phyloP scores from a whole-genome alignment of 1,139 yeast species.

The Lizanozyma gosingica region DNA sequence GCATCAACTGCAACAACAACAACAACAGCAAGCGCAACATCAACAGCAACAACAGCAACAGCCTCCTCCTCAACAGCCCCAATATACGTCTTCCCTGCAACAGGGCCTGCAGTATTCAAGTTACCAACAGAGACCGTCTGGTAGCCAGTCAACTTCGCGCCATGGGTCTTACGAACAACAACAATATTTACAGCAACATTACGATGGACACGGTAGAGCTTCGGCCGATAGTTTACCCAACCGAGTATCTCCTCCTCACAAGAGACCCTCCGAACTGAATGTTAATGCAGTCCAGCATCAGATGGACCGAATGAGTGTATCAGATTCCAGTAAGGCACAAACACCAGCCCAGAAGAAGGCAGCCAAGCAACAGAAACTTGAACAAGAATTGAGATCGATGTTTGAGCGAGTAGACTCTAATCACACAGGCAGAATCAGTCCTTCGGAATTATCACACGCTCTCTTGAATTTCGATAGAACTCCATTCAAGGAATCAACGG shows the following conservation, averaged over 20 bases:
- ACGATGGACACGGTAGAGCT: not conserved
- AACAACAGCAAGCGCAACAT: slow-evolving; percentile 2
- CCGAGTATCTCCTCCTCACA: slow-evolving; percentile 6
- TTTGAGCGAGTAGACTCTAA: slow-evolving; percentile 50
- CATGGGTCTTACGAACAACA: slow-evolving; percentile 3
- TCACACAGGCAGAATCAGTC: slow-evolving; percentile 48
- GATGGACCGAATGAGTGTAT: slow-evolving; percentile 1
- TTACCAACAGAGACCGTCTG: slow-evolving; percentile 1
- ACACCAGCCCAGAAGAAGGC: slow-evolving; percentile 7
- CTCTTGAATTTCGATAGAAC: slow-evolving; percentile 59
- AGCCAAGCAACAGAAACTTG: slow-evolving; percentile 29
- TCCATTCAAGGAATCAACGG: slow-evolving; percentile 54
- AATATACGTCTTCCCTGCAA: slow-evolving; percentile 1
- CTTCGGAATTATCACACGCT: slow-evolving; percentile 53
- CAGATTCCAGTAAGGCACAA: slow-evolving; percentile 3
- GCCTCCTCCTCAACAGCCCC: slow-evolving; percentile 1
- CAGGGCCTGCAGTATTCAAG: slow-evolving; percentile 2
- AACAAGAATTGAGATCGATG: slow-evolving; percentile 41
- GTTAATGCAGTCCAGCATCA: slow-evolving; percentile 2
- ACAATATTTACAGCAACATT: slow-evolving; percentile 3
- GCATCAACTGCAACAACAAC: slow-evolving; percentile 5
- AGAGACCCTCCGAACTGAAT: slow-evolving; percentile 9
- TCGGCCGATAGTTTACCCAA: not conserved
- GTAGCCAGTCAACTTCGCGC: not conserved
- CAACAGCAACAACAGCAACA: slow-evolving; percentile 2